Conservation (phyloP, 2,329 filamentous ascomycete species). For the Venturiaceae sp. region DNA sequence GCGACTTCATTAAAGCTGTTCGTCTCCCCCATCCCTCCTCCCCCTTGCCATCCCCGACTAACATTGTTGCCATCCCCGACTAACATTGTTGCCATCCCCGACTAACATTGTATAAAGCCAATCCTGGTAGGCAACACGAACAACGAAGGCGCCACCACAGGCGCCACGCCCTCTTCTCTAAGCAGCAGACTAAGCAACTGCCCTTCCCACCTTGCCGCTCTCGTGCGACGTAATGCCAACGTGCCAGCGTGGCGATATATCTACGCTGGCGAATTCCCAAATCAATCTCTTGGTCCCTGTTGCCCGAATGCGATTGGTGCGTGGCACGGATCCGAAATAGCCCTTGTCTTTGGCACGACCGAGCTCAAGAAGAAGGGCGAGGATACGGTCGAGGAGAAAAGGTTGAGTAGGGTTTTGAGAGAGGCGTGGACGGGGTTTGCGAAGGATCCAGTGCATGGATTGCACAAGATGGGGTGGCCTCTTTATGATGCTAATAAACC, state of each 20-base stretch:
- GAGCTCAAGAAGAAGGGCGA: slow-evolving; percentile 9
- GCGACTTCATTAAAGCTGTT: slow-evolving; percentile 5
- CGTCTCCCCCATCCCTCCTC: no score
- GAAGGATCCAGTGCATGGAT: slow-evolving; percentile 24
- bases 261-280: slow-evolving; percentile 27
- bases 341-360: slow-evolving; percentile 22
- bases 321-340: slow-evolving; percentile 25
- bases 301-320: slow-evolving; percentile 18
- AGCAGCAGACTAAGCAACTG: slow-evolving; percentile 4
- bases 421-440: slow-evolving; percentile 31
- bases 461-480: slow-evolving; percentile 12
- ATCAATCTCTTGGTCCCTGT: slow-evolving; percentile 18
- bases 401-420: slow-evolving; percentile 24
- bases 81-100: no score
- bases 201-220: slow-evolving; percentile 16
- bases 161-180: background rate
- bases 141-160: slow-evolving; percentile 21
- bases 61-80: no score
- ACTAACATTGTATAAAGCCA: no score
- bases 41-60: no score
- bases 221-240: slow-evolving; percentile 14
- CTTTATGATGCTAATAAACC: slow-evolving; percentile 7
- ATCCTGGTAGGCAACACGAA: slow-evolving; percentile 23
- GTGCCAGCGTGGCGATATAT: slow-evolving; percentile 29
- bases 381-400: slow-evolving; percentile 18